Evolutionary conservation across 768 basidiomycete species (phyloP), one percentile per base, ranked within the genome.

Genomic region (Boletus pseudopeckii): DNA sequence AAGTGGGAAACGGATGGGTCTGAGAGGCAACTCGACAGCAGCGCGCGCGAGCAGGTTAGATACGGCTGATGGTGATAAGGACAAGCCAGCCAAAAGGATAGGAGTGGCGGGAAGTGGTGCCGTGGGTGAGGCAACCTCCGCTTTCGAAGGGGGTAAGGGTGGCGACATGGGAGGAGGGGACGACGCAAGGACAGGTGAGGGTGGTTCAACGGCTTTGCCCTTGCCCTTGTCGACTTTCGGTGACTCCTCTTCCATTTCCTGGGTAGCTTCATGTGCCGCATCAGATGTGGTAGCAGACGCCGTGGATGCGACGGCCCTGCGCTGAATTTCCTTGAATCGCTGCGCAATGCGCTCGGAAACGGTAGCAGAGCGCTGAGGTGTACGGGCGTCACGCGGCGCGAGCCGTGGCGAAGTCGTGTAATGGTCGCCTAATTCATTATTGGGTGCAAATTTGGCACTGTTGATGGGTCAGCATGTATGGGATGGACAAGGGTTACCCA

Each of bases 371-470:
- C 90, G 80, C 49, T 80, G 76, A 1, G 83, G 86, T 1, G 72
- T 64, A 17, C 82, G 81, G 48, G 56, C 59, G 52, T 86, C 85
- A 14, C 72, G 75, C 6, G 89, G 86, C 7, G 76, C 74, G 10
- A 84, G 67, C 50, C 81, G 80, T 10, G 92, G 90, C 17, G 92
- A 92, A n/a, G 77, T 79, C 2, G 92, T 93, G 69, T 88, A 93
- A 57, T 82, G 85, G 71, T 94, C 92, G 34, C 76, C 72, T 14
- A 75, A 60, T 47, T 78, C 78, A 43, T 73, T 72, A 63, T 80
- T 85, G 7, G 93, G 93, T 7, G 92, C 91, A 64, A 96, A 96
- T 64, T 90, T 92, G 39, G 82, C 90, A 68, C 93, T 96, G 64
- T 48, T 37, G 54, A 56, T 57, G 52, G 55, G 36, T 59, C 26